Conservation (phyloP, 2,329 filamentous ascomycete genomes). For the Pyrenophora teres region DNA sequence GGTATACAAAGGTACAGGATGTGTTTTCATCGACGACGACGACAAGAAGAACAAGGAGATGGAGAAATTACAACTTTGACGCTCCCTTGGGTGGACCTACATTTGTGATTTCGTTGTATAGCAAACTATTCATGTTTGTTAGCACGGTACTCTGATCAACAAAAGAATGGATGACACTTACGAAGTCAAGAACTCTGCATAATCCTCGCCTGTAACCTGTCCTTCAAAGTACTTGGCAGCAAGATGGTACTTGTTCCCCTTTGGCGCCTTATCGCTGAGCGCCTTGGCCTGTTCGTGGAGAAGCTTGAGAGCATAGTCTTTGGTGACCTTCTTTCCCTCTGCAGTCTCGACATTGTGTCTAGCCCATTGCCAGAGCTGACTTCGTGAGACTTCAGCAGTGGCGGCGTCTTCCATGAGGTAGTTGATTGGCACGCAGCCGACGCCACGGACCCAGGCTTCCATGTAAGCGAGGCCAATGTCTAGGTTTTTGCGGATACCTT, state of each 20-base stretch:
- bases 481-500: slow-evolving; percentile 95
- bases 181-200: slow-evolving; percentile 92
- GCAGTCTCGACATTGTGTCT: slow-evolving; percentile 73
- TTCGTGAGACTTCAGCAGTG: slow-evolving; percentile 92
- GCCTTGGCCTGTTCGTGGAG: slow-evolving; percentile 83
- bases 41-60: too few species aligned
- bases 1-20: slow-evolving; percentile 16
- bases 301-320: slow-evolving; percentile 84
- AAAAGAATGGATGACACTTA: slow-evolving; percentile 53
- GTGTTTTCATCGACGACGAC: too few species aligned
- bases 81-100: slow-evolving; percentile 66
- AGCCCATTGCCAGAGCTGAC: slow-evolving; percentile 96
- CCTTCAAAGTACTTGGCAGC: slow-evolving; percentile 90
- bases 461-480: slow-evolving; percentile 97
- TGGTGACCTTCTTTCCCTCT: slow-evolving; percentile 91
- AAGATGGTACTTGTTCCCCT: slow-evolving; percentile 89
- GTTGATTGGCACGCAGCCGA: slow-evolving; percentile 97
- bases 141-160: slow-evolving; percentile 9
- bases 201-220: slow-evolving; percentile 96
- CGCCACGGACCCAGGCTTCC: slow-evolving; percentile 95
- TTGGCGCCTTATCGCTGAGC: slow-evolving; percentile 73
- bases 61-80: slow-evolving; percentile 49
- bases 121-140: slow-evolving; percentile 59
- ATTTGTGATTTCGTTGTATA: slow-evolving; percentile 87
- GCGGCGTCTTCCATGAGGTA: slow-evolving; percentile 98